Percentiles rank a stretch among this genome's conserved stretches.
These are phyloP conservation scores for Symbiodinium pilosum DNA, from an alignment of 73 alveolate species.

Conservation along the genomic window DNA sequence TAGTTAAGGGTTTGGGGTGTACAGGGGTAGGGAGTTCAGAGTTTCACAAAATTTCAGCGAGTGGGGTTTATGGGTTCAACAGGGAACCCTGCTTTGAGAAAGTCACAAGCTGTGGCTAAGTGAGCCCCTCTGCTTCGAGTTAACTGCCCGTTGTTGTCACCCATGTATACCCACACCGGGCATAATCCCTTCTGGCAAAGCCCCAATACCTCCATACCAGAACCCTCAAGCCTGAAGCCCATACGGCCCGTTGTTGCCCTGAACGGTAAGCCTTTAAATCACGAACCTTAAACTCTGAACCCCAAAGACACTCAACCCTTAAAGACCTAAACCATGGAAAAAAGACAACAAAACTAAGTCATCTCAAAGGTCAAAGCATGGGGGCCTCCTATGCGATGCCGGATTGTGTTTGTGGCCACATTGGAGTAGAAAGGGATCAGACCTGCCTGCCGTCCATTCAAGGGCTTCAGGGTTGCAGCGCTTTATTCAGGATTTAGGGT, in stretches of 20 bases:
- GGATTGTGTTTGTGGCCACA: slow-evolving; percentile 69
- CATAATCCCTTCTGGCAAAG: too few relatives aligned
- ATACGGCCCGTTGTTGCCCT: neutral
- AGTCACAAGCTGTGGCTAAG: neutral
- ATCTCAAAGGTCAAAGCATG: slow-evolving; percentile 3
- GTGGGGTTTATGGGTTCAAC: neutral
- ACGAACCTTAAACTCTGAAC: neutral
- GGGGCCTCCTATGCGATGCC: slow-evolving; percentile 86
- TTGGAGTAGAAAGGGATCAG: slow-evolving; percentile 45
- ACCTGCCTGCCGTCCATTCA: neutral
- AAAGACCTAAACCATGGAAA: neutral
- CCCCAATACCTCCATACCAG: neutral
- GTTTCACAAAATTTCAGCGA: neutral
- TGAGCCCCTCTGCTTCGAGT: neutral
- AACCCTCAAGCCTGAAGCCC: neutral
- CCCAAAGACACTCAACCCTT: neutral
- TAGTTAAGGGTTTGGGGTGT: neutral
- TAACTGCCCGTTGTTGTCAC: neutral
- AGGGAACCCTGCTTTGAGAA: neutral
- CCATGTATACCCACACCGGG: too few relatives aligned
- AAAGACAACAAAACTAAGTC: neutral
- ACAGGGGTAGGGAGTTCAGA: neutral
- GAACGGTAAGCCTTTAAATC: neutral
- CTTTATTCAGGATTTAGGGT: neutral
- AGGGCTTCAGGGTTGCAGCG: neutral